Base-by-base conservation (phyloP, 257 asterid species). In the Solanum boliviense region DNA sequence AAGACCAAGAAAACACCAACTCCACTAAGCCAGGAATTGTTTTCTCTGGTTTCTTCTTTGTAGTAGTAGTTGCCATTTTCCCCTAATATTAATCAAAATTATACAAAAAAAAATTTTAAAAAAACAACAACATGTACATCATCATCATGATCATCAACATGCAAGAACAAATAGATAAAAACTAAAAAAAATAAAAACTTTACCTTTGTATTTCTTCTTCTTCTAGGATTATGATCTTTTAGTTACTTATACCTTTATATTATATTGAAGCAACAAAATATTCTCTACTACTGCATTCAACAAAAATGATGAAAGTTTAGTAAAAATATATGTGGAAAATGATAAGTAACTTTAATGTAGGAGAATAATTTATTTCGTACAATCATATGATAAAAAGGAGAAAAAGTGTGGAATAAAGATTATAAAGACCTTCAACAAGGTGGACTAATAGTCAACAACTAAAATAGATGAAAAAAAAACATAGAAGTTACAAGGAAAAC, bases 1-100 rank as follows among this genome's bases (percentile, higher is more conserved):
- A 29, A 29, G 95, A 92, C 94, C 94, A 93, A 11, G 93, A 89
- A 70, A 93, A 92, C 27, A 92, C 86, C 87, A 83, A n/a, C 32
- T 90, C 88, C 29, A 86, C 74, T 67, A 86, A 48, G 4, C 88
- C 88, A 29, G 44, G 38, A 21, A 44, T 29, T 31, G 23, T 32
- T 60, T 86, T 86, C 84, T 72, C 73, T 32, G 13, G 21, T 32
- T 86, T 73, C 88, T 86, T 86, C 84, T 21, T 86, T 32, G 78
- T 31, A 67, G 84, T 56, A 46, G 6, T 58, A 52, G 7, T 32
- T 32, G 18, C 84, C 88, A 86, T 86, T 18, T n/a, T n/a, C 35
- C 58, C 83, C 83, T 75, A 36, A 3, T 73, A 29, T 6, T 48
- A 13, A 82, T 29, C 20, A 82, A 44, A 82, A 16, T 44, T 34